These are phyloP conservation scores for Penicillium cataractarum DNA, from an alignment of 495 filamentous ascomycete species.

Conservation along the genomic window DNA sequence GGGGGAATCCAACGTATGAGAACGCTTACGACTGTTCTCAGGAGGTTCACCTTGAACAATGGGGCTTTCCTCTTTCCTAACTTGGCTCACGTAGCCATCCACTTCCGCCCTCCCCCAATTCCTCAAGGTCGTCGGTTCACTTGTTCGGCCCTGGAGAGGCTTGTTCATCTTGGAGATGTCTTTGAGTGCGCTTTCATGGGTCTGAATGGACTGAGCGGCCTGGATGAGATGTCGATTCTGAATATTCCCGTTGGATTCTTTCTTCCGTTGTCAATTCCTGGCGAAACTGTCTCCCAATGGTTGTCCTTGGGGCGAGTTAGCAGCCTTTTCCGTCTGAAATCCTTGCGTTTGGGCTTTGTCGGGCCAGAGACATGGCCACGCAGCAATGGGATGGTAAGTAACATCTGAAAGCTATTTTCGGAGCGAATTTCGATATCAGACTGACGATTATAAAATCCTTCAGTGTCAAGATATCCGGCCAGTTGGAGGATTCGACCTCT, in stretches of 20 bases:
- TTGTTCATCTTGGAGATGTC: neutral
- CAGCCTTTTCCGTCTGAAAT: neutral
- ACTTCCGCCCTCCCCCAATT: neutral
- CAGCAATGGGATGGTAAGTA: neutral
- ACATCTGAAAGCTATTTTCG: neutral
- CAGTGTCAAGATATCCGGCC: no score
- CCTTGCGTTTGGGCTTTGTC: neutral
- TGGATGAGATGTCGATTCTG: neutral
- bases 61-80: neutral
- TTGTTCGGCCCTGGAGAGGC: neutral
- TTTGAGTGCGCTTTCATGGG: neutral
- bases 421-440: neutral
- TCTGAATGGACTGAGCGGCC: neutral
- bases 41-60: neutral
- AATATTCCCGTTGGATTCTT: neutral
- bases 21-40: neutral
- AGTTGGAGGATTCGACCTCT: no score
- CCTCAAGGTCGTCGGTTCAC: accelerated
- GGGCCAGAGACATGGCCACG: neutral
- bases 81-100: neutral
- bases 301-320: neutral
- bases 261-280: no score
- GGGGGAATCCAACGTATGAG: no score
- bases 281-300: neutral
- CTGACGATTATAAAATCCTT: no score